Evolutionary conservation across 2,329 filamentous ascomycete species (phyloP).

Genomic region (Claviceps maximensis): DNA sequence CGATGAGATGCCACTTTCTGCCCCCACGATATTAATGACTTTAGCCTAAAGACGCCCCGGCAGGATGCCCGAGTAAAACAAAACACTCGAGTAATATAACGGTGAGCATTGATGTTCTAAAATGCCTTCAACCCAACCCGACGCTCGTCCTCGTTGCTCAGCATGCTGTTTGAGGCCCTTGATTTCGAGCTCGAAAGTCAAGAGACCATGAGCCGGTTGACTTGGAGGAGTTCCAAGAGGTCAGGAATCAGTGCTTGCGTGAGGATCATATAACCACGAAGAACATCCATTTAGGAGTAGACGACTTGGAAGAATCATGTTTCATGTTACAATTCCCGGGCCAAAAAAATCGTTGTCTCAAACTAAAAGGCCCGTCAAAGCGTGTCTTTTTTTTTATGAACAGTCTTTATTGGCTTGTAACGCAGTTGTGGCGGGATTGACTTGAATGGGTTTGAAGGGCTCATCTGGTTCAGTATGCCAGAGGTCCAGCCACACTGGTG

Average conservation of each 20-base stretch:
- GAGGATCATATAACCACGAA: conserved; percentile 47
- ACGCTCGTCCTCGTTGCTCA: conserved; percentile 54
- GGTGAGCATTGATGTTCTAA: no score
- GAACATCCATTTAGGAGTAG: no score
- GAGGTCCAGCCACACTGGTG: no score
- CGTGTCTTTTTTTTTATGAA: neutral
- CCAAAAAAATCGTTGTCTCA: conserved; percentile 20
- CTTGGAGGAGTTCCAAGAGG: neutral
- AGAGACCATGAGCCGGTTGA: conserved; percentile 29
- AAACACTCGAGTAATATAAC: no score
- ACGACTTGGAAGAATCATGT: no score
- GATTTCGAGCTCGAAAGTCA: no score
- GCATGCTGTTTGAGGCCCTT: conserved; percentile 46
- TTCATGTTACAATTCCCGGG: conserved; percentile 54
- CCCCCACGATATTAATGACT: neutral
- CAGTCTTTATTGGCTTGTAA: no score
- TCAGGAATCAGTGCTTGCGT: neutral
- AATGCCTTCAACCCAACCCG: neutral
- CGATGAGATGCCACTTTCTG: neutral
- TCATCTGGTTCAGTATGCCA: conserved; percentile 37
- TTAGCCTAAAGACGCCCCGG: conserved; percentile 9
- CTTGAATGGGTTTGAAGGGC: conserved; percentile 16
- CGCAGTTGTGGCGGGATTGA: no score
- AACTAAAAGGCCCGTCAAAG: neutral
- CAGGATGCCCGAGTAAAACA: neutral